A percentile compares a stretch with the other conserved stretches of the same genome.
Evolutionary conservation across 306 rosid species (phyloP).

Genomic region (Alnus rubra): DNA sequence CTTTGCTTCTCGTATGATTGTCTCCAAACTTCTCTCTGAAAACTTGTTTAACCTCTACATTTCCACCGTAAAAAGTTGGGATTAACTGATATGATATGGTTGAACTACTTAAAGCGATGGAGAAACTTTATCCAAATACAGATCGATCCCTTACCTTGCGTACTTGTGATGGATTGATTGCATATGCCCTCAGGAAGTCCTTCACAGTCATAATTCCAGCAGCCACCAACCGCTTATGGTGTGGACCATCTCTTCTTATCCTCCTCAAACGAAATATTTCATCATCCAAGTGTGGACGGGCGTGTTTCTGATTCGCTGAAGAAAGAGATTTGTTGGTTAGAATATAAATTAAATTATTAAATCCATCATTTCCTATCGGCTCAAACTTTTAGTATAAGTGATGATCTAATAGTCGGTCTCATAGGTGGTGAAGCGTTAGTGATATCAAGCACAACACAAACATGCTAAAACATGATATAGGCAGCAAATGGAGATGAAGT

Average conservation of each 20-base stretch:
- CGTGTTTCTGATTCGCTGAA: conserved; percentile 59
- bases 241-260: conserved; percentile 47
- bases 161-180: conserved; percentile 30
- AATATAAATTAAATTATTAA: no score
- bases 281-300: conserved; percentile 56
- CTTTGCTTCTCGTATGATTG: conserved; percentile 53
- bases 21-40: conserved; percentile 38
- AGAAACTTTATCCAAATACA: not conserved
- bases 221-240: conserved; percentile 29
- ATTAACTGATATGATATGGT: not conserved
- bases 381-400: no score
- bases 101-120: not conserved
- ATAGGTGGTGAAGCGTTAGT: conserved; percentile 9
- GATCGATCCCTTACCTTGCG: conserved; percentile 34
- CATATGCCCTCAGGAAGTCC: conserved; percentile 43
- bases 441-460: conserved; percentile 4
- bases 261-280: conserved; percentile 64
- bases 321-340: conserved; percentile 9
- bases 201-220: conserved; percentile 36
- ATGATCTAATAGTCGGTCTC: not conserved
- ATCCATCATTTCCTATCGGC: no score
- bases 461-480: conserved; percentile 1
- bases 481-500: not conserved
- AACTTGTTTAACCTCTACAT: conserved; percentile 49
- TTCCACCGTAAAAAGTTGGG: conserved; percentile 18